phyloP scores from a whole-genome alignment of 805 yeast species.

The Maudiozyma turicensis region DNA sequence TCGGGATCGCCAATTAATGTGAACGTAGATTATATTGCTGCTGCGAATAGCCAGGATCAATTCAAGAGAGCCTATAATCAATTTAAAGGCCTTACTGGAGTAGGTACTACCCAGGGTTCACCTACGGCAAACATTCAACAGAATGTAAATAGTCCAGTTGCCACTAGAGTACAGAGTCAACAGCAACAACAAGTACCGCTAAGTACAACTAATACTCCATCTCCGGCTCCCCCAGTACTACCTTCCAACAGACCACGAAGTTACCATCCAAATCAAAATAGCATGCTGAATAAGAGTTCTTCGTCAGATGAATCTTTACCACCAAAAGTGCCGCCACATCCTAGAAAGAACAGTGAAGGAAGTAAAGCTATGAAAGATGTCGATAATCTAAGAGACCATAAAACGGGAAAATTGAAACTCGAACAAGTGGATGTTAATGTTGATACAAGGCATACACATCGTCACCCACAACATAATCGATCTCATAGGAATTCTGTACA shows the following conservation, averaged over 20 bases:
- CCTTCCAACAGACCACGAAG: too few relatives aligned
- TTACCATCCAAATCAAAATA: too few relatives aligned
- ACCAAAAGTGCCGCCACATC: constrained; percentile 16
- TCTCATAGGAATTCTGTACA: background rate
- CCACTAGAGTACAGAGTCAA: background rate
- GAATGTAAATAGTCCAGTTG: background rate
- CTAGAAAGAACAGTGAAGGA: background rate
- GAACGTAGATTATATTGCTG: background rate
- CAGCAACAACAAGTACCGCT: too few relatives aligned
- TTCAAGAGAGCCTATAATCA: background rate
- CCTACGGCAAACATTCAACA: too few relatives aligned
- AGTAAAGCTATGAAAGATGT: constrained; percentile 9
- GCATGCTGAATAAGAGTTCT: background rate
- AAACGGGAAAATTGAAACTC: background rate
- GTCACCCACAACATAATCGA: background rate
- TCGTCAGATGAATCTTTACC: constrained; percentile 2
- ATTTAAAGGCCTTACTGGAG: background rate
- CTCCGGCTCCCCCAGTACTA: too few relatives aligned
- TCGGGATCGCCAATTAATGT: background rate
- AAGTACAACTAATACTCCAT: too few relatives aligned
- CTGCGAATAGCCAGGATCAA: background rate
- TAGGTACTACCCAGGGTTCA: too few relatives aligned
- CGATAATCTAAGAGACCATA: constrained; percentile 7
- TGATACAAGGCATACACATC: background rate
- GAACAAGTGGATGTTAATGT: background rate